Base-by-base conservation (phyloP, 164 flowering plant genomes). In the Warburgia ugandensis region DNA sequence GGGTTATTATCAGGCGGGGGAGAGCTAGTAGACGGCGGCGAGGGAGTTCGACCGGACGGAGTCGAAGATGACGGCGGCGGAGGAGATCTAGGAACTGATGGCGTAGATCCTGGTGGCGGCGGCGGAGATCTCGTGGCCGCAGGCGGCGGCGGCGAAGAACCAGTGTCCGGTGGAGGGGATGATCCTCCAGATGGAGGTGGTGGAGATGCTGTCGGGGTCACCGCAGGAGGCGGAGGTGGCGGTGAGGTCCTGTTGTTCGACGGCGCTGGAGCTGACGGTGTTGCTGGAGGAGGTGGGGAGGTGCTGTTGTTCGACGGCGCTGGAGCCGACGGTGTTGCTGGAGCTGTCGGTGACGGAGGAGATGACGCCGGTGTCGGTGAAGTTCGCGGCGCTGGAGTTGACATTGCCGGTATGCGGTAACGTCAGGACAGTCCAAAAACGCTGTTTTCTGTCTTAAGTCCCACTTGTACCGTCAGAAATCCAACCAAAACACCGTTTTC, bases 201-300 rank as follows among this genome's bases (percentile, higher is more conserved):
- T 0, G 76, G 60, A 0, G 79, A 56, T 6, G 73, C 19, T 1
- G 62, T 33, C 4, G 60, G 4, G 28, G 69, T 50, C 9, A 16
- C 16, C 28, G 54, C 27, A 12, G 56, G 46, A 8, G 46, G 45
- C 23, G 56, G 31, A 6, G 79, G 26, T 3, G 55, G 32, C 0
- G 37, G 37, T 7, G 37, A 13, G 0, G 73, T 28, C 9, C 9
- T 7, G 50, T n/a, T 17, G 17, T 21, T 50, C 31, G 44, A 20
- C 21, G 45, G 52, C 8, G 52, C 32, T 12, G 60, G 40, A 8
- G 52, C 6, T 3, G 73, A 19, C 1, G 60, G 36, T 3, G 71
- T 11, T 9, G 52, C 16, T 12, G 68, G 52, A 6, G 75, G 55
- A 1, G 77, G 22, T 0, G 78, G 51, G 73, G 36, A 1, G 77